Percentiles rank a stretch among this genome's conserved stretches.
Conservation (phyloP, 331 rosid genomes). For the Quercus lobata region DNA sequence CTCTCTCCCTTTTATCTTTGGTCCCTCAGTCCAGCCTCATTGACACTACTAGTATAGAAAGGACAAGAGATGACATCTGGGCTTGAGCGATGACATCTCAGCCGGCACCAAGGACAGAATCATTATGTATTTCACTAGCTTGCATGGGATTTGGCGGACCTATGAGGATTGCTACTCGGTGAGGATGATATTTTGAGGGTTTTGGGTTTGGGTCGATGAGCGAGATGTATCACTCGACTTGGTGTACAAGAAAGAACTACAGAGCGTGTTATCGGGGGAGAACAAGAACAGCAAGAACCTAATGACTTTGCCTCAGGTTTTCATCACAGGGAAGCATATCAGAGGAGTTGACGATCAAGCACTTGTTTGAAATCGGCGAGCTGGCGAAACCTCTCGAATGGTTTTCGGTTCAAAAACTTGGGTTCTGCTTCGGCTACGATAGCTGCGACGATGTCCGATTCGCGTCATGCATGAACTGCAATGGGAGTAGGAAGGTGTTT, state of each 20-base stretch:
- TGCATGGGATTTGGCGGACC: conserved; percentile 74
- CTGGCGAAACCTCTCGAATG: conserved; percentile 62
- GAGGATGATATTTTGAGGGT: conserved; percentile 68
- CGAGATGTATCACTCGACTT: conserved; percentile 79
- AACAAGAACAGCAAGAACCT: not conserved
- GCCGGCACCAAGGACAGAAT: conserved; percentile 64
- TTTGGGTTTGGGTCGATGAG: conserved; percentile 91
- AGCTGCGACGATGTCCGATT: conserved; percentile 78
- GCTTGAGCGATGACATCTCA: not conserved
- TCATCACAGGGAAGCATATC: conserved; percentile 24
- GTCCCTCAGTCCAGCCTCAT: no score
- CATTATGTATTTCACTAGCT: conserved; percentile 73
- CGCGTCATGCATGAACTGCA: conserved; percentile 58
- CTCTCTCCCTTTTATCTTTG: no score
- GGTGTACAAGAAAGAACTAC: conserved; percentile 59
- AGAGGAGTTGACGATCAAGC: conserved; percentile 69
- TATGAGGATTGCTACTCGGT: conserved; percentile 87
- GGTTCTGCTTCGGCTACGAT: conserved; percentile 57
- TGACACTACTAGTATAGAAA: fast-evolving
- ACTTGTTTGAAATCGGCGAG: conserved; percentile 73
- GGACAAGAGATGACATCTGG: no score
- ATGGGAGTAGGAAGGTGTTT: conserved; percentile 80
- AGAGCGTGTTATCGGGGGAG: conserved; percentile 53
- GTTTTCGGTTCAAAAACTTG: conserved; percentile 49
- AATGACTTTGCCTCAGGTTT: conserved; percentile 48